Conservation (phyloP, 2,329 filamentous ascomycete species). For the Intubia oerlemansii region DNA sequence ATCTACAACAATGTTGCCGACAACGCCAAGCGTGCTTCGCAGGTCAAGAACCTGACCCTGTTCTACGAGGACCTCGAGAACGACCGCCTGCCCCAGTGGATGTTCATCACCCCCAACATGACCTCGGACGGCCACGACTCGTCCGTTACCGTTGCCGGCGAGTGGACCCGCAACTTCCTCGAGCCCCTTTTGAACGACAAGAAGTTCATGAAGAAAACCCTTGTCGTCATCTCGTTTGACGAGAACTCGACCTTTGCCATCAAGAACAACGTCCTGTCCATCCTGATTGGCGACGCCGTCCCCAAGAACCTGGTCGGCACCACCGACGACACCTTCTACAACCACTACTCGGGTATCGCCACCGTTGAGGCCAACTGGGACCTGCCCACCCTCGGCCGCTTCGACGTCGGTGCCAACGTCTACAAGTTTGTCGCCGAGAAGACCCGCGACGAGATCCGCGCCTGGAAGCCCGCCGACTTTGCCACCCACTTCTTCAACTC, state of each 20-base stretch:
- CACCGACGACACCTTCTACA: conserved; percentile 47
- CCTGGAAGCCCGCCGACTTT: conserved; percentile 5
- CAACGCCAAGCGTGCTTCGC: conserved; percentile 34
- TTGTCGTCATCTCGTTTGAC: conserved; percentile 61
- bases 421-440: conserved; percentile 35
- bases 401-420: conserved; percentile 54
- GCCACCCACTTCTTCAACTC: conserved; percentile 9
- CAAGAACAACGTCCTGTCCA: conserved; percentile 46
- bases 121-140: conserved; percentile 59
- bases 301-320: conserved; percentile 43
- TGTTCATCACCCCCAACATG: conserved; percentile 56
- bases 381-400: conserved; percentile 47
- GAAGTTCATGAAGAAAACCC: conserved; percentile 54
- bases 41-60: conserved; percentile 52
- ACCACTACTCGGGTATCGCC: conserved; percentile 50
- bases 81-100: conserved; percentile 47
- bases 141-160: conserved; percentile 43
- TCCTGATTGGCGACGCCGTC: conserved; percentile 57
- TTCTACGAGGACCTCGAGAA: conserved; percentile 46
- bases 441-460: conserved; percentile 30
- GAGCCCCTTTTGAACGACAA: conserved; percentile 45
- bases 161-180: conserved; percentile 47
- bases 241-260: conserved; percentile 49
- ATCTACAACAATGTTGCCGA: conserved; percentile 43
- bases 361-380: conserved; percentile 49